Evolutionary conservation across 371 early-diverging fungal species (phyloP), one percentile per base, ranked within the genome.

Genomic region (Saksenaea oblongispora): DNA sequence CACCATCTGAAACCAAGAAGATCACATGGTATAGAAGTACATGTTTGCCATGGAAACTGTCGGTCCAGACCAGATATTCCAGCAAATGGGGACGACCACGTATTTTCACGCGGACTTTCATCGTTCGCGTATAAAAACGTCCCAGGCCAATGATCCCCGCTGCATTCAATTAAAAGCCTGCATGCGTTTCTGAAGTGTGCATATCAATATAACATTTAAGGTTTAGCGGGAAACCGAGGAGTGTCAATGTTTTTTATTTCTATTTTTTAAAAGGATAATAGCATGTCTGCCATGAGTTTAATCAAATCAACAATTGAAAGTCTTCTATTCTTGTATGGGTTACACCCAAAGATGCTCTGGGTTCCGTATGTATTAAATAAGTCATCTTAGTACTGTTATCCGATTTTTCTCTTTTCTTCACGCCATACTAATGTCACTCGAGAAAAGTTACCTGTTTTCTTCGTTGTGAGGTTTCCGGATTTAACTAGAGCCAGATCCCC

Each of bases 171-270:
- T 47, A 47, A 47, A 17, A 47, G 51, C n/a, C 22, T 47, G 51
- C 51, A 47, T 47, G 24, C 10, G 51, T 17, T 3, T 47, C 22
- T 47, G 51, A 22, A 47, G 9, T 17, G 51, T 22, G 51, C 51
- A 47, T 47, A 47, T 47, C 51, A 47, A 47, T n/a, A 22, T 47
- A 22, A 47, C 51, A 22, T 47, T 47, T 47, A 47, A 47, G 51
- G 51, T 47, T 31, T 47, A 47, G 51, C 51, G 17, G 51, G 24
- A 22, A 47, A 47, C 22, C 39, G n/a, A 39, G 22, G 22, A 47
- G 22, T 22, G 51, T 47, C 51, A 47, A 47, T 47, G 51, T 47
- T 22, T 47, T 31, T 31, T 31, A n/a, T n/a, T 31, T 31, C 7
- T 31, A 7, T 31, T 31, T 31, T 7, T 31, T 31, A 18, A n/a